Evolutionary conservation across 2,329 filamentous ascomycete genomes (phyloP).

Genomic region (Stachybotrys chlorohalonatus): DNA sequence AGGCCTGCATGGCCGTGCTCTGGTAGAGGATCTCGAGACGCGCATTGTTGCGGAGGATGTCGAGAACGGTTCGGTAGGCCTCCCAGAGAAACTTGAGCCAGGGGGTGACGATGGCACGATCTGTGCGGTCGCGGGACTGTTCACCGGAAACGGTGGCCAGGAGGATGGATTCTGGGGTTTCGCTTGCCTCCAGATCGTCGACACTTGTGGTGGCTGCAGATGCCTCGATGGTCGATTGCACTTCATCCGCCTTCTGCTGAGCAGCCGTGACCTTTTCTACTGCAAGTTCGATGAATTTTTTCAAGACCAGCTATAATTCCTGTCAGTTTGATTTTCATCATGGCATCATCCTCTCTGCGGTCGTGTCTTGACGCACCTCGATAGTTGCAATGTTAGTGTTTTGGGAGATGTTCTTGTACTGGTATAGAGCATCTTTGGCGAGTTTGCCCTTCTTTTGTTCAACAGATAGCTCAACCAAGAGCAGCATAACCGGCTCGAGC

Average conservation of each 20-base stretch:
- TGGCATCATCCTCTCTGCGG: background rate
- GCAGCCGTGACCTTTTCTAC: slow-evolving; percentile 94
- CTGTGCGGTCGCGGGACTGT: slow-evolving; percentile 93
- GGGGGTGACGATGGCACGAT: slow-evolving; percentile 94
- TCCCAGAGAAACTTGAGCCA: slow-evolving; percentile 99
- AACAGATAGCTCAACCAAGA: slow-evolving; percentile 93
- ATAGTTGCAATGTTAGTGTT: slow-evolving; percentile 98
- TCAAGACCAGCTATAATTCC: slow-evolving; percentile 65
- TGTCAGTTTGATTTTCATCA: too few relatives aligned
- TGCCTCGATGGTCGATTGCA: slow-evolving; percentile 79
- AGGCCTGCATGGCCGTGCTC: slow-evolving; percentile 94
- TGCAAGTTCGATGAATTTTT: slow-evolving; percentile 95
- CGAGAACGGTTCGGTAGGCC: slow-evolving; percentile 94
- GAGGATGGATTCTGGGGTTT: slow-evolving; percentile 96
- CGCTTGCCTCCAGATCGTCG: slow-evolving; percentile 91
- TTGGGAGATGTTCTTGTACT: slow-evolving; percentile 99
- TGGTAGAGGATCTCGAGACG: slow-evolving; percentile 97
- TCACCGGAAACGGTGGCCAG: slow-evolving; percentile 96
- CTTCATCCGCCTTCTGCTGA: slow-evolving; percentile 90
- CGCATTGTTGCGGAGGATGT: slow-evolving; percentile 98
- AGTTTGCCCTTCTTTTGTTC: slow-evolving; percentile 97
- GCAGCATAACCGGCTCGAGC: slow-evolving; percentile 95
- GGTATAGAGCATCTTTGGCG: slow-evolving; percentile 96
- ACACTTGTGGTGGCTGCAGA: slow-evolving; percentile 57
- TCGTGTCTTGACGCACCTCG: slow-evolving; percentile 52